These are phyloP conservation scores for Galerina marginata DNA, from an alignment of 768 basidiomycete genomes.

Conservation along the genomic window DNA sequence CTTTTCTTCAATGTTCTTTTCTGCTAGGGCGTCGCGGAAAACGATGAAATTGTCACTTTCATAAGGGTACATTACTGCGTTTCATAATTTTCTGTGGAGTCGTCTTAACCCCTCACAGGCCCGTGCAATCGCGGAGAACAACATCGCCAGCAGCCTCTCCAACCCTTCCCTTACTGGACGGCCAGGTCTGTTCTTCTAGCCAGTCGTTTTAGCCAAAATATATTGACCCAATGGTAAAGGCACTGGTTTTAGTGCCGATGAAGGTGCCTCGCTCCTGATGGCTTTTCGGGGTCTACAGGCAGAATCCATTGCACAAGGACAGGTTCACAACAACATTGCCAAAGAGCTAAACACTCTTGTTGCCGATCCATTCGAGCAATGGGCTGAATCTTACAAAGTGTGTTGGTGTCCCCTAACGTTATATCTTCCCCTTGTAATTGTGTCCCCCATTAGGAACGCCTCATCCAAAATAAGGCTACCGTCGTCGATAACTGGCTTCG, in stretches of 20 bases:
- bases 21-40: conserved; percentile 77
- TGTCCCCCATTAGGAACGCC: conserved; percentile 53
- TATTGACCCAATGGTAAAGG: conserved; percentile 37
- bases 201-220: not conserved
- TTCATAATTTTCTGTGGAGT: not conserved
- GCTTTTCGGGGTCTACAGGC: conserved; percentile 81
- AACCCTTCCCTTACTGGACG: conserved; percentile 54
- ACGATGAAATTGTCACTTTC: conserved; percentile 83
- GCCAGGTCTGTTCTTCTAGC: conserved; percentile 42
- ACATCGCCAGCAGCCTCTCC: conserved; percentile 63
- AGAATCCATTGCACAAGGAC: conserved; percentile 75
- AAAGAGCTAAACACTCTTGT: conserved; percentile 79
- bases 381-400: conserved; percentile 80
- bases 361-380: conserved; percentile 78
- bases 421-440: conserved; percentile 6
- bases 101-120: conserved; percentile 48
- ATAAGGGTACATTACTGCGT: conserved; percentile 64
- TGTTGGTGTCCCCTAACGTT: conserved; percentile 14
- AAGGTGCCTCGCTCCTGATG: conserved; percentile 82
- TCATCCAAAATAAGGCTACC: conserved; percentile 60
- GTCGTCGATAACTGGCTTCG: conserved; percentile 71
- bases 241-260: conserved; percentile 76
- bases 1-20: conserved; percentile 19
- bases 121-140: conserved; percentile 71
- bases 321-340: conserved; percentile 71